Percentiles rank a stretch among this genome's conserved stretches.
These are phyloP conservation scores for Sporormia fimetaria DNA, from an alignment of 495 filamentous ascomycete species.

Conservation along the genomic window DNA sequence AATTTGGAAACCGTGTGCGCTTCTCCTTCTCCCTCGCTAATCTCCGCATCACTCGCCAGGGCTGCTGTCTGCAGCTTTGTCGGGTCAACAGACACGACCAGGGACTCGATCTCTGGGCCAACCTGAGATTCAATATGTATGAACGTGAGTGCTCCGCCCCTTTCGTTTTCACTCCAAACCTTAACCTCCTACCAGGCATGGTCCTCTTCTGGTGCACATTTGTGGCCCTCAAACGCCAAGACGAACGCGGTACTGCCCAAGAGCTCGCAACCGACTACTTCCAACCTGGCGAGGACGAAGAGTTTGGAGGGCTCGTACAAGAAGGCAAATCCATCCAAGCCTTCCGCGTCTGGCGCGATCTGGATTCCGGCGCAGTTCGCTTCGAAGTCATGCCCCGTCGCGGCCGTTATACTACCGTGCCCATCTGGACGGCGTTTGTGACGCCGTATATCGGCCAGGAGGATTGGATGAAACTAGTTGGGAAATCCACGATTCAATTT, in stretches of 20 bases:
- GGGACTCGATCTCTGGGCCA: conserved; percentile 43
- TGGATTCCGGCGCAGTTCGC: conserved; percentile 47
- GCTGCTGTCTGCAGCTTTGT: conserved; percentile 45
- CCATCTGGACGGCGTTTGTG: conserved; percentile 36
- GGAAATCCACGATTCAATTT: conserved; percentile 15
- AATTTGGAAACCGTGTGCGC: conserved; percentile 30
- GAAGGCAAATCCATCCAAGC: conserved; percentile 61
- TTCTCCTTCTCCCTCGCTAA: conserved; percentile 43
- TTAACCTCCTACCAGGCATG: conserved; percentile 42
- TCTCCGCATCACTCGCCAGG: conserved; percentile 43
- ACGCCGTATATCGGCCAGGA: conserved; percentile 25
- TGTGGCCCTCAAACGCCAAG: conserved; percentile 60
- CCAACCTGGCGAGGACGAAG: conserved; percentile 49
- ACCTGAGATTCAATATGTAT: conserved; percentile 45
- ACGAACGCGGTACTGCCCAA: conserved; percentile 41
- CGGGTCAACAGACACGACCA: conserved; percentile 36
- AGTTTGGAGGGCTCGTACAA: conserved; percentile 55
- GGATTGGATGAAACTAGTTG: conserved; percentile 25
- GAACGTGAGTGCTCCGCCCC: conserved; percentile 40
- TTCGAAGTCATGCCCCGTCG: conserved; percentile 38
- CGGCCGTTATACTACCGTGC: conserved; percentile 27
- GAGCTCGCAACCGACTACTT: conserved; percentile 46
- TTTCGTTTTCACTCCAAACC: not conserved
- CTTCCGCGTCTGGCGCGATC: conserved; percentile 60
- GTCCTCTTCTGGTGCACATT: conserved; percentile 71